Conservation (phyloP, 2,329 filamentous ascomycete species). For the Ceratocystis destructans region DNA sequence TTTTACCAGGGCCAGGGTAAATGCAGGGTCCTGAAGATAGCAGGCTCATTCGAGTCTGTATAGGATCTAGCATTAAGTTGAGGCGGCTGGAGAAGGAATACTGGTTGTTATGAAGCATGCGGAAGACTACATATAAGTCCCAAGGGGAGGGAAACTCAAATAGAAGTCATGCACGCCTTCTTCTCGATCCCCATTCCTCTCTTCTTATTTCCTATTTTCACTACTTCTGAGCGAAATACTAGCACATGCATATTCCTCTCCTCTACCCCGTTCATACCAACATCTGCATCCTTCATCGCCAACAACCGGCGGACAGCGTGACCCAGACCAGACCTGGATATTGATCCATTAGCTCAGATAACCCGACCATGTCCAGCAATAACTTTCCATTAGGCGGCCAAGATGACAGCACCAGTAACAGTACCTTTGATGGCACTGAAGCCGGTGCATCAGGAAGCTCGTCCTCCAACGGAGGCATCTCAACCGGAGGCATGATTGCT, state of each 20-base stretch:
- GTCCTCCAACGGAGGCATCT: conserved; percentile 47
- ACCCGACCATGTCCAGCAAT: conserved; percentile 23
- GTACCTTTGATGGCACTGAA: conserved; percentile 34
- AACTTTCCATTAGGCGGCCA: conserved; percentile 34
- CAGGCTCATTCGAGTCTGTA: not conserved
- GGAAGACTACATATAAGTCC: not conserved
- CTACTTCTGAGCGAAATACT: too few species aligned
- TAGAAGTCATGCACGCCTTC: not conserved
- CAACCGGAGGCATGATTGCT: conserved; percentile 55
- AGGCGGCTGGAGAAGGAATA: not conserved
- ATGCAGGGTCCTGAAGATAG: not conserved
- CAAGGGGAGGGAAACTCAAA: not conserved
- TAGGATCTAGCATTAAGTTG: not conserved
- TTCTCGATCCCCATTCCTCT: not conserved
- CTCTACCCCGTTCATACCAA: too few species aligned
- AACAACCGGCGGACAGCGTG: not conserved
- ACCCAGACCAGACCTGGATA: not conserved
- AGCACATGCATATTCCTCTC: too few species aligned
- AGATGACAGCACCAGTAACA: conserved; percentile 22
- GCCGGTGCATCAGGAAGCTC: conserved; percentile 53
- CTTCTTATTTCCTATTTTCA: not conserved
- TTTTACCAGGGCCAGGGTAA: not conserved
- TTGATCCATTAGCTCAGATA: not conserved
- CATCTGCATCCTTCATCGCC: not conserved
- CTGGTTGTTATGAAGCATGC: not conserved